Conservation (phyloP, 352 stramenopile species). For the Pythium sukuiense region DNA sequence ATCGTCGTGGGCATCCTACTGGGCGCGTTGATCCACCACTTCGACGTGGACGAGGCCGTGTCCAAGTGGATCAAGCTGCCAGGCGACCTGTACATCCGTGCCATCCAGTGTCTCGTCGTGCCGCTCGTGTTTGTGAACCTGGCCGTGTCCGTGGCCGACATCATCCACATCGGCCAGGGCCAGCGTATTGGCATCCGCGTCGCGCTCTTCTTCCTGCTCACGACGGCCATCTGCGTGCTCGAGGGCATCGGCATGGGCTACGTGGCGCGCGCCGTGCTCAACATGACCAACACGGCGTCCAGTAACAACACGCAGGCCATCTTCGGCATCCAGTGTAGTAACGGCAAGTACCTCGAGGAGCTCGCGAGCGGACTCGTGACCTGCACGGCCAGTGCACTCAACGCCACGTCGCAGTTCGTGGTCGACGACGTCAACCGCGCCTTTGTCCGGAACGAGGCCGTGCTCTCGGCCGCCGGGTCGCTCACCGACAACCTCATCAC, state of each 20-base stretch:
- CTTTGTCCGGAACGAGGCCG: slow-evolving; percentile 45
- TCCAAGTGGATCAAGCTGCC: slow-evolving; percentile 70
- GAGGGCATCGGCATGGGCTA: slow-evolving; percentile 64
- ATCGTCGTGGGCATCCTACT: slow-evolving; percentile 45
- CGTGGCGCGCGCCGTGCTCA: slow-evolving; percentile 45
- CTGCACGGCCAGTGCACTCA: slow-evolving; percentile 45
- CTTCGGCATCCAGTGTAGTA: slow-evolving; percentile 77
- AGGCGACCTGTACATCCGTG: slow-evolving; percentile 71
- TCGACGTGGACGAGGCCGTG: slow-evolving; percentile 41
- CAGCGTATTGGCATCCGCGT: slow-evolving; percentile 47
- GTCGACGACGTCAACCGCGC: slow-evolving; percentile 59
- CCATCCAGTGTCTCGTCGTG: slow-evolving; percentile 76
- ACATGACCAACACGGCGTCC: slow-evolving; percentile 28
- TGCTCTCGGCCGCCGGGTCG: slow-evolving; percentile 39
- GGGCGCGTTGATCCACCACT: slow-evolving; percentile 55
- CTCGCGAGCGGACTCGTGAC: slow-evolving; percentile 48
- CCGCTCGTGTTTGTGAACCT: slow-evolving; percentile 82
- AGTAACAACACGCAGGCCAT: slow-evolving; percentile 39
- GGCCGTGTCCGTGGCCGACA: slow-evolving; percentile 63
- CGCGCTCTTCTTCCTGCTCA: slow-evolving; percentile 42
- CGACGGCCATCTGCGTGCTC: slow-evolving; percentile 42
- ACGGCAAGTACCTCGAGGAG: slow-evolving; percentile 66
- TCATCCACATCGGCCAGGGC: slow-evolving; percentile 53
- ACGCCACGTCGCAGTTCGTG: slow-evolving; percentile 47
- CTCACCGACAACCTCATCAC: slow-evolving; percentile 66